Base-by-base conservation (phyloP, 345 rosid genomes). In the Brassica cretica region DNA sequence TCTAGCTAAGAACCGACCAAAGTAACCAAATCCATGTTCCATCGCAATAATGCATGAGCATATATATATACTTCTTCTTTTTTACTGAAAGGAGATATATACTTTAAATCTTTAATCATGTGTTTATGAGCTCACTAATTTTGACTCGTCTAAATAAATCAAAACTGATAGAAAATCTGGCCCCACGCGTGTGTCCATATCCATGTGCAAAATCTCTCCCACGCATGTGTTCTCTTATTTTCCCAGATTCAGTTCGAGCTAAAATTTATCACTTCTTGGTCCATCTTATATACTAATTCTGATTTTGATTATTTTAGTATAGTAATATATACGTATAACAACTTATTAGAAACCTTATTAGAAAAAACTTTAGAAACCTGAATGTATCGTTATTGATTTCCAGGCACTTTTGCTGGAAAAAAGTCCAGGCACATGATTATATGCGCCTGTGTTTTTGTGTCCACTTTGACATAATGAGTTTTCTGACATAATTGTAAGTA, bases 191-290 rank as follows among this genome's bases (percentile, higher is more conserved):
- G 70, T 73, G 78, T 51, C 60, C 73, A 62, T 53, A 62, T 62
- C 70, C 82, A 79, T 79, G 78, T 79, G 78, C 75, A 62, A 73
- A 78, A 39, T 63, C 69, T 60, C 69, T 61, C 5, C 53, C 8
- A 16, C 37, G 70, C 78, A 73, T 79, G 78, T 79, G 78, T 51
- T 68, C 35, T 73, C 59, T 73, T 33, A 16, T 44, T 67, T 78
- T 67, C 65, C 56, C 10, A 16, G 4, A 16, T 53, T 53, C 70
- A 14, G 19, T 24, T 59, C 51, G 30, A 49, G 33, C 67, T 69
- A 64, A 74, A 56, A 66, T 66, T 56, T 66, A 75, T 74, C 71
- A 74, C 78, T 33, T 56, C 74, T 32, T 24, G 14, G 11, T 16
- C 39, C 33, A 55, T 14, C 19, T 63, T n/a, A 70, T 53, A 16